phyloP scores from a whole-genome alignment of 495 filamentous ascomycete species.

The Parachaetomium inaequale region DNA sequence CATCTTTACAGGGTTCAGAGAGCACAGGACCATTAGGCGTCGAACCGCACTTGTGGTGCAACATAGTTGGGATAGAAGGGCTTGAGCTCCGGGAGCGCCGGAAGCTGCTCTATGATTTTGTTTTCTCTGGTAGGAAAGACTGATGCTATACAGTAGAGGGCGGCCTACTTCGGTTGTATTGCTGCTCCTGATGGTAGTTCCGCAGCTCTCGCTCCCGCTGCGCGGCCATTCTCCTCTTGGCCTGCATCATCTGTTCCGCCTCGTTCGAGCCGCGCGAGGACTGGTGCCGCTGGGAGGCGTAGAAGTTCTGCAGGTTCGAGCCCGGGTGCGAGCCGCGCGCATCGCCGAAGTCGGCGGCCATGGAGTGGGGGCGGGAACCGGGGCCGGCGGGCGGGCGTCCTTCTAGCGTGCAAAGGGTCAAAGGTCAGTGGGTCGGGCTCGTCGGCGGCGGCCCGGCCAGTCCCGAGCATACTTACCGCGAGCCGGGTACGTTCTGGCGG shows the following conservation, averaged over 20 bases:
- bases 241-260: conserved; percentile 97
- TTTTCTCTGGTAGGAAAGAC: conserved; percentile 51
- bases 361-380: conserved; percentile 70
- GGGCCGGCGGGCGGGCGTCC: conserved; percentile 41
- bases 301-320: conserved; percentile 87
- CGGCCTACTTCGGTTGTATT: conserved; percentile 96
- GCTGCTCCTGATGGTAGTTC: conserved; percentile 99
- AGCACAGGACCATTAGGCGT: conserved; percentile 40
- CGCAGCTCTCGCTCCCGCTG: conserved; percentile 98
- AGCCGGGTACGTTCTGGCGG: conserved; percentile 55
- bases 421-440: conserved; percentile 29
- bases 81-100: conserved; percentile 26
- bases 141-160: conserved; percentile 58
- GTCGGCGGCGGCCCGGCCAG: conserved; percentile 28
- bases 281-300: conserved; percentile 89
- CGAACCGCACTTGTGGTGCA: conserved; percentile 41
- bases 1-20: conserved; percentile 32
- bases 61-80: conserved; percentile 28
- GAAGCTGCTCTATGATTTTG: conserved; percentile 33
- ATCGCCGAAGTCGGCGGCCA: conserved; percentile 74
- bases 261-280: conserved; percentile 78
- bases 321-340: conserved; percentile 66
- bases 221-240: conserved; percentile 96
- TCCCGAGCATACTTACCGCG: conserved; percentile 45
- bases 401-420: conserved; percentile 28